Conservation (phyloP, 2,329 filamentous ascomycete genomes). For the Pyrenochaeta sp. region DNA sequence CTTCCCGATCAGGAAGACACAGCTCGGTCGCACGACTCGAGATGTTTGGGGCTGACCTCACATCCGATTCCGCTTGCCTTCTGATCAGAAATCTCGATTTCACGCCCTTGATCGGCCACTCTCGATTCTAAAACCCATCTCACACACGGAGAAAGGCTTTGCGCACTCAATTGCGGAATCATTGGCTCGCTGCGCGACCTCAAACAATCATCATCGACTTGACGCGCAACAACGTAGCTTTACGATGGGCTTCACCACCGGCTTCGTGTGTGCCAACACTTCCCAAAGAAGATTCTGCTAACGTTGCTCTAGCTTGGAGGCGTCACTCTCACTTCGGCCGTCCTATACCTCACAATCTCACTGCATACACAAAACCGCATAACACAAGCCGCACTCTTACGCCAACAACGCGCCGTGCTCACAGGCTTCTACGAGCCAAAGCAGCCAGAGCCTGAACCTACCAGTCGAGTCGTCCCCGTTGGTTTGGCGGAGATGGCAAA, state of each 20-base stretch:
- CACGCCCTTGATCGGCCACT: background rate
- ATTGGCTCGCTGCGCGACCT: conserved; percentile 10
- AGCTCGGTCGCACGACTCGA: background rate
- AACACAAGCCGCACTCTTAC: conserved; percentile 56
- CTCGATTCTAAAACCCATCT: background rate
- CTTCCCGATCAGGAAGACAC: background rate
- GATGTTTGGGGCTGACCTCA: background rate
- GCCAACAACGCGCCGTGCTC: conserved; percentile 56
- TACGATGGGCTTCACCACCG: conserved; percentile 61
- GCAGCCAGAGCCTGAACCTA: conserved; percentile 49
- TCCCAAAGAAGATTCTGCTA: background rate
- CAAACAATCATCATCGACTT: background rate
- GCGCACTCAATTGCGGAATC: conserved; percentile 1
- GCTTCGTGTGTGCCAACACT: conserved; percentile 52
- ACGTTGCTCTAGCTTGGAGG: conserved; percentile 55
- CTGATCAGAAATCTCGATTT: background rate
- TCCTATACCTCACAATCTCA: conserved; percentile 50
- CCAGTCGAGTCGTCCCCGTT: conserved; percentile 49
- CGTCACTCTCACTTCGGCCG: conserved; percentile 59
- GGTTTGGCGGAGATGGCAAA: conserved; percentile 58
- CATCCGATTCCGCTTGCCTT: background rate
- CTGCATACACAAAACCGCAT: conserved; percentile 58
- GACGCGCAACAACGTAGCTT: conserved; percentile 7
- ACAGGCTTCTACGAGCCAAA: conserved; percentile 55
- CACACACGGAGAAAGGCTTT: background rate